Conservation (phyloP, 352 stramenopile species). For the Globisporangium abappressorium region DNA sequence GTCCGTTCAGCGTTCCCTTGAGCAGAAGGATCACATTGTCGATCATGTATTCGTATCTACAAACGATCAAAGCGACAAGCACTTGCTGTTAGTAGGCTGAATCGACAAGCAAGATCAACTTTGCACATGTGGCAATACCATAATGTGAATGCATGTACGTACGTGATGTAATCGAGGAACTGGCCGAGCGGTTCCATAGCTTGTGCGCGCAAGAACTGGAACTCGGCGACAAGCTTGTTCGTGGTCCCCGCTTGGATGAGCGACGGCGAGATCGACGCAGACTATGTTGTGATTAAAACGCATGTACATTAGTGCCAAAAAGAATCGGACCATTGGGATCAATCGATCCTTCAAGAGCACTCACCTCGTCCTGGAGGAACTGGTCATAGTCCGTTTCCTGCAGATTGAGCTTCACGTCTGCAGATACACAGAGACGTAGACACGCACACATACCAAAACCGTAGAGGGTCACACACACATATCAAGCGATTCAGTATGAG, state of each 20-base stretch:
- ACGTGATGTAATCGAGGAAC: constrained; percentile 99
- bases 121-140: not conserved
- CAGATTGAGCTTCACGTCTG: constrained; percentile 93
- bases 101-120: not conserved
- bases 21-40: constrained; percentile 99
- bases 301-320: constrained; percentile 28
- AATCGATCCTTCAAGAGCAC: constrained; percentile 16
- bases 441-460: not conserved
- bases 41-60: constrained; percentile 99
- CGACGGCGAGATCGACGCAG: constrained; percentile 52
- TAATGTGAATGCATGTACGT: constrained; percentile 22
- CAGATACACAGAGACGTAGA: not conserved
- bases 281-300: constrained; percentile 27
- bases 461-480: not conserved
- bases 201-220: constrained; percentile 96
- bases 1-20: constrained; percentile 96
- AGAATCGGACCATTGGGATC: constrained; percentile 11
- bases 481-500: not conserved
- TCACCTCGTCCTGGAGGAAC: constrained; percentile 92
- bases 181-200: constrained; percentile 94
- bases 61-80: constrained; percentile 9
- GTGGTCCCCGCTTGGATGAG: constrained; percentile 85
- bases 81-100: not conserved
- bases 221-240: constrained; percentile 93
- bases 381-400: constrained; percentile 98